These are phyloP conservation scores for Calophaca sinica DNA, from an alignment of 306 rosid genomes.

Conservation along the genomic window DNA sequence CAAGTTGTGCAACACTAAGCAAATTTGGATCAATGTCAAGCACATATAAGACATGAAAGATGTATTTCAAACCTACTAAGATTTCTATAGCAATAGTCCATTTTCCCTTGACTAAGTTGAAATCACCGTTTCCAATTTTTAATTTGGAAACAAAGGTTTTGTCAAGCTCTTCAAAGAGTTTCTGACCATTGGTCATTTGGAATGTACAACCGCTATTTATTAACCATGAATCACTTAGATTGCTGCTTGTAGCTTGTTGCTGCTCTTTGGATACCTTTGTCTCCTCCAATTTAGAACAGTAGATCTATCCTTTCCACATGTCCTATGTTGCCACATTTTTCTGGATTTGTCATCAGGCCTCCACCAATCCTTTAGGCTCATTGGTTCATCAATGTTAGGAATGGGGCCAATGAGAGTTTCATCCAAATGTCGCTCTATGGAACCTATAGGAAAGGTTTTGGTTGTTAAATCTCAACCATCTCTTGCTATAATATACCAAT, in stretches of 20 bases:
- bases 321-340: no score
- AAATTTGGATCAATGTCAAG: neutral
- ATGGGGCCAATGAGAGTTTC: no score
- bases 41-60: constrained; percentile 10
- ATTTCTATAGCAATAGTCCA: neutral
- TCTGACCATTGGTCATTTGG: neutral
- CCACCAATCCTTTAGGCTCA: no score
- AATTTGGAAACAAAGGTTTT: neutral
- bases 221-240: neutral
- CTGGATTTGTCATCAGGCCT: no score
- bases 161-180: neutral
- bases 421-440: no score
- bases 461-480: no score
- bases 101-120: constrained; percentile 9
- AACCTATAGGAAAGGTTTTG: no score
- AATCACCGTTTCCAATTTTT: constrained; percentile 8
- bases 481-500: no score
- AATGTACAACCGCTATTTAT: neutral
- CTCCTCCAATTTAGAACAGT: no score
- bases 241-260: neutral
- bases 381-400: no score
- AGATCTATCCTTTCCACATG: no score
- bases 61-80: neutral
- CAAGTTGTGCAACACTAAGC: neutral
- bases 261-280: neutral